Percentiles rank a stretch among this genome's conserved stretches.
Evolutionary conservation across 164 flowering plant genomes (phyloP).

Genomic region (Berberis thunbergii): DNA sequence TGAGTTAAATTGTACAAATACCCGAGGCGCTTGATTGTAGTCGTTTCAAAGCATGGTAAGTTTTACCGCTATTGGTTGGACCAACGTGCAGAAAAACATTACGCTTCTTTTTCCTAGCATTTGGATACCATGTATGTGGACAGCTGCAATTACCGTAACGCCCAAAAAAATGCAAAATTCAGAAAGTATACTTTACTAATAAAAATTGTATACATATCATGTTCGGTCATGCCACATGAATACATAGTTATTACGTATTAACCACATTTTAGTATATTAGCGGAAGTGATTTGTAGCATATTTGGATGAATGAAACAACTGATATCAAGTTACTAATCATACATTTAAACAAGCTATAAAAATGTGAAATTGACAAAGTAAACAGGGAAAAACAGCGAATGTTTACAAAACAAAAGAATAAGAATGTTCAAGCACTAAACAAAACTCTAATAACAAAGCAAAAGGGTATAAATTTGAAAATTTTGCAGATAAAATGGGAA

Average conservation of each 20-base stretch:
- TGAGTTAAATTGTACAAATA: slow-evolving; percentile 6
- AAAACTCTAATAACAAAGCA: no score
- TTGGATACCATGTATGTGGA: slow-evolving; percentile 93
- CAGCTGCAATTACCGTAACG: slow-evolving; percentile 26
- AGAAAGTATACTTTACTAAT: no score
- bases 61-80: slow-evolving; percentile 99
- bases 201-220: no score
- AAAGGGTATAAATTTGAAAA: no score
- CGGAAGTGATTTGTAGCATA: no score
- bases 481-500: no score
- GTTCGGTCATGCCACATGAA: no score
- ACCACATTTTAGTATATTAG: no score
- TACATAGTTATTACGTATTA: no score
- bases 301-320: no score
- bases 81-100: slow-evolving; percentile 78
- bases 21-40: slow-evolving; percentile 74
- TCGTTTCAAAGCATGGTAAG: slow-evolving; percentile 71
- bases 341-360: no score
- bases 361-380: not conserved
- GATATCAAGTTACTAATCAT: no score
- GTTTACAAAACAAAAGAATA: not conserved
- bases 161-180: not conserved
- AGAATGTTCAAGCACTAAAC: not conserved
- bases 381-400: not conserved
- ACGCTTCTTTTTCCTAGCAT: slow-evolving; percentile 69